phyloP scores from a whole-genome alignment of 116 monocot species.

The Cymodocea nodosa region DNA sequence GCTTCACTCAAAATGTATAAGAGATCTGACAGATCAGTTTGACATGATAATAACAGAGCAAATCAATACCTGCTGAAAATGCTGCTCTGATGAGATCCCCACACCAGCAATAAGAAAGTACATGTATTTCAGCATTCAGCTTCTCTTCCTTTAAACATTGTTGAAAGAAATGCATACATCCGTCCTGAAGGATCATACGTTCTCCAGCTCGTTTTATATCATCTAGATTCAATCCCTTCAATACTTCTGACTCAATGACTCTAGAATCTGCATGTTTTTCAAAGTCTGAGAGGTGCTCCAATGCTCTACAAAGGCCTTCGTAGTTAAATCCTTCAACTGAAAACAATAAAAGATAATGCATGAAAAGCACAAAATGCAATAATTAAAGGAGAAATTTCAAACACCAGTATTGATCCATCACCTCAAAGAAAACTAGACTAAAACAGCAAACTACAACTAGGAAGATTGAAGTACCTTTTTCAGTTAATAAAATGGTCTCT shows the following conservation, averaged over 20 bases:
- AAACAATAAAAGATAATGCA: slow-evolving; percentile 5
- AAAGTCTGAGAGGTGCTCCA: slow-evolving; percentile 60
- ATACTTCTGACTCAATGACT: slow-evolving; percentile 56
- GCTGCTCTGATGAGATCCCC: slow-evolving; percentile 85
- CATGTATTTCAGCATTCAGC: slow-evolving; percentile 48
- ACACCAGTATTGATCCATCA: too few species aligned
- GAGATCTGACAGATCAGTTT: neutral
- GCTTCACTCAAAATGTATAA: neutral
- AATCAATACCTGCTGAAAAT: slow-evolving; percentile 63
- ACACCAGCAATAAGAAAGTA: slow-evolving; percentile 94
- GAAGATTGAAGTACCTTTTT: slow-evolving; percentile 31
- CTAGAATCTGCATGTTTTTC: slow-evolving; percentile 72
- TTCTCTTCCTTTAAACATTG: slow-evolving; percentile 36
- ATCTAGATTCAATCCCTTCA: slow-evolving; percentile 54
- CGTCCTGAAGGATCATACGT: slow-evolving; percentile 53
- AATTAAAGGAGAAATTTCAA: neutral
- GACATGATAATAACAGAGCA: neutral
- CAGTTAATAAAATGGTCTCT: slow-evolving; percentile 38
- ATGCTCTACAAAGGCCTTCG: slow-evolving; percentile 32
- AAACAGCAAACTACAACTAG: too few species aligned
- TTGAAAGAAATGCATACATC: slow-evolving; percentile 58
- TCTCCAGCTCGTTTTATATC: slow-evolving; percentile 83
- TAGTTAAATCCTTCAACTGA: slow-evolving; percentile 59
- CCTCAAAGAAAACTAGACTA: too few species aligned
- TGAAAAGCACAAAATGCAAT: neutral